Conservation (phyloP, 257 asterid species). For the Knoxia roxburghii region DNA sequence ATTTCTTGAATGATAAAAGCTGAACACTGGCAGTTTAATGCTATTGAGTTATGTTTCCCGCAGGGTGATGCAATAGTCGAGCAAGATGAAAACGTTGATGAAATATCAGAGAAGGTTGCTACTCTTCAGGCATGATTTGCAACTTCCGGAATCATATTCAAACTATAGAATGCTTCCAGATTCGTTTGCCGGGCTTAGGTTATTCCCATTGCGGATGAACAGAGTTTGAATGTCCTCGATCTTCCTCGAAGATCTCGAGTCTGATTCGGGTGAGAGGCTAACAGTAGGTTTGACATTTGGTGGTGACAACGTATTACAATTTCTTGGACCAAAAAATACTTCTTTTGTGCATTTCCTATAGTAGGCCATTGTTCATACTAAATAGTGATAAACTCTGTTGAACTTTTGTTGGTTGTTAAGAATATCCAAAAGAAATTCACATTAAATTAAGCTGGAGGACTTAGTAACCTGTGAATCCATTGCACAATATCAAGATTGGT, state of each 20-base stretch:
- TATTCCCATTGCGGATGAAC: slow-evolving; percentile 4
- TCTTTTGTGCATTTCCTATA: no score
- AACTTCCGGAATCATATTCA: not conserved
- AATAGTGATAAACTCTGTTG: no score
- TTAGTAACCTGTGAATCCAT: no score
- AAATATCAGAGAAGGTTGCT: slow-evolving; percentile 26
- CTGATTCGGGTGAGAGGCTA: slow-evolving; percentile 28
- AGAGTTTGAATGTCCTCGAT: not conserved
- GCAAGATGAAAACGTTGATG: slow-evolving; percentile 31
- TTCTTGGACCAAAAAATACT: no score
- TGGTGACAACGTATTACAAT: no score
- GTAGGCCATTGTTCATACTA: no score
- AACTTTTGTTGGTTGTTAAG: no score
- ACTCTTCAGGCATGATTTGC: slow-evolving; percentile 24
- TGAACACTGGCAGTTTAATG: not conserved
- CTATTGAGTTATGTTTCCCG: not conserved
- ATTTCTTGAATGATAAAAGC: not conserved
- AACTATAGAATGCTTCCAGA: not conserved
- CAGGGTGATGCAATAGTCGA: slow-evolving; percentile 37
- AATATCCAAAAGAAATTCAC: no score
- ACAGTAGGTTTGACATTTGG: slow-evolving; percentile 13
- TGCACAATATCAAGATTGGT: no score
- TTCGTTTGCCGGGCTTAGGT: slow-evolving; percentile 1
- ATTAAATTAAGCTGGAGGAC: no score
- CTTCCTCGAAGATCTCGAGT: slow-evolving; percentile 4